Base-by-base conservation (phyloP, 2,329 filamentous ascomycete species). In the Colletotrichum lini region DNA sequence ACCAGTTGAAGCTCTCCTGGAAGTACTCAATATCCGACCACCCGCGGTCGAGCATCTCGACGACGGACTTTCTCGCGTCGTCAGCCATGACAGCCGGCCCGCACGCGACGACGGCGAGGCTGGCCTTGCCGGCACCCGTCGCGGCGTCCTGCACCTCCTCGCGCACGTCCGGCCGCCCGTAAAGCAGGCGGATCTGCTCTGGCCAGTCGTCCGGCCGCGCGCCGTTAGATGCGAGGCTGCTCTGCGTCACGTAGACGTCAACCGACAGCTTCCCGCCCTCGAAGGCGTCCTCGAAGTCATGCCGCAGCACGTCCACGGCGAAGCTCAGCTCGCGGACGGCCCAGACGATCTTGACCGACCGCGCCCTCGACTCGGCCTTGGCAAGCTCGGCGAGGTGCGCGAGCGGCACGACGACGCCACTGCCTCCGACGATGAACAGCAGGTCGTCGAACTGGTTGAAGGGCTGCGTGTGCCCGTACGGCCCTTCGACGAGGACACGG, bases 81-180 rank as follows among this genome's bases (percentile, higher is more conserved):
- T 86, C 84, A 0, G 82, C 83, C 84, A 86, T 84, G 45, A 75
- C 78, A 2, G 79, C 81, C 13, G 84, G 84, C 0, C 84, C 84
- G 67, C 84, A 86, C 0, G 82, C 82, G 15, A 86, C 78, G 0
- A 86, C 78, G 0, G 84, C 84, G 0, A 85, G 53, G 15, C 77
- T 78, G 2, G 77, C 78, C 0, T 69, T 67, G 0, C 72, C 71
- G 0, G 74, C 75, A 0, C 75, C 69, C 4, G 73, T 74, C 1
- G 74, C 77, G 0, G 79, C 76, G 0, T 76, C 74, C 18, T 71
- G 68, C 7, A 86, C 77, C 35, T 83, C 78, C 12, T 71, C 74
- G 0, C 74, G 38, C 0, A 81, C 80, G 21, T 82, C 77, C 15
- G 81, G 82, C 6, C 84, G 77, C 0, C 79, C 77, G 30, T 72